These are phyloP conservation scores for Oryza officinalis DNA, from an alignment of 176 grass and related monocot species.

Conservation along the genomic window DNA sequence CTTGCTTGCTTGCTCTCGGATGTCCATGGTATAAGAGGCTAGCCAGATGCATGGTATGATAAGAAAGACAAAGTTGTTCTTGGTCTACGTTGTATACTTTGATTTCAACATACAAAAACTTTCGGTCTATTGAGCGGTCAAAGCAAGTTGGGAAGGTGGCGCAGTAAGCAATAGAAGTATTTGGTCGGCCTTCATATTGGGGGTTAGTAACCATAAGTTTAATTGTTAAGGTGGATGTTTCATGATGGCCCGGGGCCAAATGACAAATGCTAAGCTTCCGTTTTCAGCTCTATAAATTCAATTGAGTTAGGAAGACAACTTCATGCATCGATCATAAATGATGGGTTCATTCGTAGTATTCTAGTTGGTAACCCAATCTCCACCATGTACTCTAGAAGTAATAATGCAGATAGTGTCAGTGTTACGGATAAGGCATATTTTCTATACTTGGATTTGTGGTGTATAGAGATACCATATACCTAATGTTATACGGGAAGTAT, in stretches of 20 bases:
- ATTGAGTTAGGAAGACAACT: constrained; percentile 54
- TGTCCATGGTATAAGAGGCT: constrained; percentile 32
- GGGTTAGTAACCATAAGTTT: constrained; percentile 37
- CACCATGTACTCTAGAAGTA: constrained; percentile 62
- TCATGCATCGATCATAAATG: constrained; percentile 57
- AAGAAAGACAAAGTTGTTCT: constrained; percentile 53
- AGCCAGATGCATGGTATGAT: constrained; percentile 63
- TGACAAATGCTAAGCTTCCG: constrained; percentile 51
- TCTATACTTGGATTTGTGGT: too few relatives aligned
- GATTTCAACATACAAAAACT: constrained; percentile 52
- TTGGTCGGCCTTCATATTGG: constrained; percentile 53
- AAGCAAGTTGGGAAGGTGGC: constrained; percentile 55
- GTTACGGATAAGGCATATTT: too few relatives aligned
- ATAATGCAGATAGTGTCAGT: constrained; percentile 18
- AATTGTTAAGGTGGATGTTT: constrained; percentile 59
- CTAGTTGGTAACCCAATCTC: constrained; percentile 52
- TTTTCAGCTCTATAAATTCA: constrained; percentile 51
- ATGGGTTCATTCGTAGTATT: constrained; percentile 50
- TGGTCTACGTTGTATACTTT: constrained; percentile 59
- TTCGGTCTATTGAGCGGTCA: constrained; percentile 42
- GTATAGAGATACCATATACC: too few relatives aligned
- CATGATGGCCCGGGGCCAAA: constrained; percentile 49
- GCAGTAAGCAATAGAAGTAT: constrained; percentile 40
- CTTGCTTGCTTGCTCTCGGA: constrained; percentile 57
- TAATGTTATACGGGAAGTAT: too few relatives aligned